Conservation (phyloP, 768 basidiomycete species). For the Albatrellus ellisii region DNA sequence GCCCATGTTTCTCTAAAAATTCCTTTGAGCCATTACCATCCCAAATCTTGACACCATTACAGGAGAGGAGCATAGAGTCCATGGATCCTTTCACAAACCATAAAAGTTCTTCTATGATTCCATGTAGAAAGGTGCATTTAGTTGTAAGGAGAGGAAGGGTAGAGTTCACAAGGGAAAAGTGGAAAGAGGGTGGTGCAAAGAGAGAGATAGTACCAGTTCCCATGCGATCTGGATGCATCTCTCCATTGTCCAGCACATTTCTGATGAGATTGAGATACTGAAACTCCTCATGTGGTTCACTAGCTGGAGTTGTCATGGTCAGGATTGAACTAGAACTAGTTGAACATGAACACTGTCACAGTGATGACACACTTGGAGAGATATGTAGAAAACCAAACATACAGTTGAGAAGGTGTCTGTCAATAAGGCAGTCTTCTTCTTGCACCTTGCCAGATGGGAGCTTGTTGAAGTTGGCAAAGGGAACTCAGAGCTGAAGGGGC, state of each 20-base stretch:
- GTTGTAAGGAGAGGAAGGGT: constrained; percentile 87
- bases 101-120: constrained; percentile 85
- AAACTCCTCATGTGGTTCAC: constrained; percentile 57
- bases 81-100: constrained; percentile 92
- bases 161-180: constrained; percentile 71
- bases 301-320: background rate
- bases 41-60: constrained; percentile 91
- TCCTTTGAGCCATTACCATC: constrained; percentile 88
- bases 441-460: too few species aligned
- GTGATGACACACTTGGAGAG: too few species aligned
- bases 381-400: too few species aligned
- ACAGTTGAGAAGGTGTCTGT: too few species aligned
- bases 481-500: too few species aligned
- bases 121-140: constrained; percentile 85
- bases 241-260: constrained; percentile 63
- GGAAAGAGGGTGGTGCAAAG: constrained; percentile 83
- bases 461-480: too few species aligned
- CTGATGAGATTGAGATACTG: constrained; percentile 83
- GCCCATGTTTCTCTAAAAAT: constrained; percentile 73
- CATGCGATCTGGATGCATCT: constrained; percentile 76
- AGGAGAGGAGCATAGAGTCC: constrained; percentile 60
- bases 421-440: too few species aligned
- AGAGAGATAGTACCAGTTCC: constrained; percentile 88
- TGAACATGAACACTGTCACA: too few species aligned
- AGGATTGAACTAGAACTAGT: too few species aligned